Base-by-base conservation (phyloP, 805 yeast species). In the Yarrowia deformans region DNA sequence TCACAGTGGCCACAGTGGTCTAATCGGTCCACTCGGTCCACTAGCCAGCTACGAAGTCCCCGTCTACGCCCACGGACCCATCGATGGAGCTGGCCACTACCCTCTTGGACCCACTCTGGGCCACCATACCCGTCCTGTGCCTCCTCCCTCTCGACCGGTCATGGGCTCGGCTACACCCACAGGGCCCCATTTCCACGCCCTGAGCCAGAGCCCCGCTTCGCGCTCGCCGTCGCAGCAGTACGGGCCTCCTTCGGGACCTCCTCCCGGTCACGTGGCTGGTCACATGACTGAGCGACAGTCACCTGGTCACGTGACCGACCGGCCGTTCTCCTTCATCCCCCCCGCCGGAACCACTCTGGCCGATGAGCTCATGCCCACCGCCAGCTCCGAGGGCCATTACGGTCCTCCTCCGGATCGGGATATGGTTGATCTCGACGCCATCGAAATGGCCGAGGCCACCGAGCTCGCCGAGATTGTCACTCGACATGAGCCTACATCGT, bases 301-400 rank as follows among this genome's bases (percentile, higher is more conserved):
- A 23, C 4, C 63, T 2, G 60, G 45, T 8, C 61, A 55, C 16
- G 29, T 55, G 46, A 37, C 9, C 3, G 48, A 56, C 39, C 46
- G 63, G 0, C 48, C 4, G 39, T 60, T 45, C 19, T 42, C 66
- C 39, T 58, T 23, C 66, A 60, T 60, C 12, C 66, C 66, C 2
- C 66, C 66, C n/a, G 66, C 66, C 13, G 66, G 66, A 9, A 45
- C 66, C 9, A 48, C 40, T 32, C 39, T 60, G 13, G 40, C 66
- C 23, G 66, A 60, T n/a, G 66, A 43, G 42, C 52, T 49, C 39
- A 49, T 49, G 54, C 54, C 54, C 54, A 49, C 49, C 7, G 54
- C 42, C n/a, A 19, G 34, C 5, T 34, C 8, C 40, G 34, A 60
- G 66, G 66, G 63, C 10, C 37, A 40, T 39, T 56, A 56, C 23